These are phyloP conservation scores for Leptodermis oblonga DNA, from an alignment of 257 asterid genomes.

Conservation along the genomic window DNA sequence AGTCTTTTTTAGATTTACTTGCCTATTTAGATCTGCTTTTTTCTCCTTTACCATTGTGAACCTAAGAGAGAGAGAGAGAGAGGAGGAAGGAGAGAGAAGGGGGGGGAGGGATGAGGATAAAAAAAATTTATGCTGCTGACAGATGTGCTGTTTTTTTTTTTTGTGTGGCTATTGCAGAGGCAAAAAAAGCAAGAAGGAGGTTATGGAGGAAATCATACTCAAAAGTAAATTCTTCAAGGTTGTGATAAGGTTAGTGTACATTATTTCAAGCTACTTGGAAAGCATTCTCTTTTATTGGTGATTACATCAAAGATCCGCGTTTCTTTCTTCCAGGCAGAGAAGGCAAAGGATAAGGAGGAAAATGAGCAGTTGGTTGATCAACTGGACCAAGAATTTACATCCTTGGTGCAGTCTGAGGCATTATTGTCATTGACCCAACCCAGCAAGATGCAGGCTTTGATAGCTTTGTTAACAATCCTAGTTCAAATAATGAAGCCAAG, in stretches of 20 bases:
- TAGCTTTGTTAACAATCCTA: constrained; percentile 55
- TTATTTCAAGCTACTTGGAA: constrained; percentile 7
- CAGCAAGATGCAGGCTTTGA: constrained; percentile 63
- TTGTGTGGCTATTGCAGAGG: constrained; percentile 56
- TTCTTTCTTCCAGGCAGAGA: constrained; percentile 66
- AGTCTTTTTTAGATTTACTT: not conserved
- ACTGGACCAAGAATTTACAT: constrained; percentile 71
- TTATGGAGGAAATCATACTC: constrained; percentile 75
- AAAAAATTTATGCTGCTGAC: constrained; percentile 20
- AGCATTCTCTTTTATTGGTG: constrained; percentile 13
- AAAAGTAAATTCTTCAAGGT: constrained; percentile 99
- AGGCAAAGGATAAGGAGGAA: constrained; percentile 93
- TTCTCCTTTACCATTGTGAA: not conserved
- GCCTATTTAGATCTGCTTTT: not conserved
- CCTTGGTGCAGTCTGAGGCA: constrained; percentile 72
- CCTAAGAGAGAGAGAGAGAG: too few species aligned
- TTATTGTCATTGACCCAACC: constrained; percentile 74
- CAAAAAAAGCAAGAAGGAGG: constrained; percentile 93
- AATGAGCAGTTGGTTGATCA: constrained; percentile 61
- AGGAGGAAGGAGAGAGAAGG: too few species aligned
- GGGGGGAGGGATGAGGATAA: too few species aligned
- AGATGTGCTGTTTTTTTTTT: constrained; percentile 9
- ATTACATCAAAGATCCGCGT: constrained; percentile 16
- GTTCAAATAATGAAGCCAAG: constrained; percentile 37
- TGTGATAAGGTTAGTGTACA: constrained; percentile 20